These are phyloP conservation scores for Microcos paniculata DNA, from an alignment of 345 rosid genomes.

Conservation along the genomic window DNA sequence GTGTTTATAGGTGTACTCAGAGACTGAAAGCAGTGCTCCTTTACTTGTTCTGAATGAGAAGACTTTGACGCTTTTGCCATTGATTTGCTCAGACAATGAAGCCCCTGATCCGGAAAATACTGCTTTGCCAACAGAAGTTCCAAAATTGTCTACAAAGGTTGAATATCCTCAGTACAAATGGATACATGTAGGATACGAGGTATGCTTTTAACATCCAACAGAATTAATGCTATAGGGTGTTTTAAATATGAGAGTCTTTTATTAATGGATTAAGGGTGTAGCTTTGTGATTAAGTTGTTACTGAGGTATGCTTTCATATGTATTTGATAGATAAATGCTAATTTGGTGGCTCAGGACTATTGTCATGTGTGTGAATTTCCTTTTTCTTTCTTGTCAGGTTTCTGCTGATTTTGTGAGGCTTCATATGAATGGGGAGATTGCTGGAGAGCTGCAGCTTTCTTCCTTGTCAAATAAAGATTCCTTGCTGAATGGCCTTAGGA, in stretches of 20 bases:
- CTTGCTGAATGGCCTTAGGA: conserved; percentile 28
- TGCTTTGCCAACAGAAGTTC: conserved; percentile 37
- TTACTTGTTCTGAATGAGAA: conserved; percentile 63
- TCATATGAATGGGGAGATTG: conserved; percentile 55
- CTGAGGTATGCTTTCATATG: background rate
- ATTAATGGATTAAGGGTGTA: background rate
- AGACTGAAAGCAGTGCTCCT: conserved; percentile 46
- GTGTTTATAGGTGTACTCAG: conserved; percentile 45
- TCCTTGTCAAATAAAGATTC: conserved; percentile 35
- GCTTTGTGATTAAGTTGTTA: background rate
- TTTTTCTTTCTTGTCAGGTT: conserved; percentile 36
- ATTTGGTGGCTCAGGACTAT: background rate
- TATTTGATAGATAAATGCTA: background rate
- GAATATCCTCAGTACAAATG: conserved; percentile 62
- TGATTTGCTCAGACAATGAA: conserved; percentile 41
- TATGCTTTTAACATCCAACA: conserved; percentile 17
- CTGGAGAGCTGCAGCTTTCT: conserved; percentile 47
- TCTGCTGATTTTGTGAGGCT: conserved; percentile 49
- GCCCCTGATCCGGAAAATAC: conserved; percentile 41
- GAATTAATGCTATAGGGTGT: background rate
- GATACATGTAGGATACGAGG: conserved; percentile 83
- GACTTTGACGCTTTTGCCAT: conserved; percentile 55
- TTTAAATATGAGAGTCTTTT: background rate
- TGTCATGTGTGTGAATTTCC: background rate
- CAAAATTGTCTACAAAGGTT: conserved; percentile 34